A percentile compares a stretch with the other conserved stretches of the same genome.
Evolutionary conservation across 441 rosid genomes (phyloP).

Genomic region (Macaranga tanarius): DNA sequence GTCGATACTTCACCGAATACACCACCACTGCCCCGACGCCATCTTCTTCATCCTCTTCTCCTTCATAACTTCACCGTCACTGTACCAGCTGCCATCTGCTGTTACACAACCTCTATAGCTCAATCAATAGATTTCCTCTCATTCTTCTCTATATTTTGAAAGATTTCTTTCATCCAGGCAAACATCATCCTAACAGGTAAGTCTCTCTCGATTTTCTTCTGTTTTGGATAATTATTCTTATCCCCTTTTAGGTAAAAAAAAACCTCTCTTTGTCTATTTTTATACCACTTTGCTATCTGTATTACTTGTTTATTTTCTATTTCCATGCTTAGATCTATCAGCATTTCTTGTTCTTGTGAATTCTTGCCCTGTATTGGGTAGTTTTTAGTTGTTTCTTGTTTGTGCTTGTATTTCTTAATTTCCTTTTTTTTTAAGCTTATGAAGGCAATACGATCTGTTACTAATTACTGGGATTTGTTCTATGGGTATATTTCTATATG

Average conservation of each 20-base stretch:
- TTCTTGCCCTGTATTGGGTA: neutral
- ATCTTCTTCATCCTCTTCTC: too few species aligned
- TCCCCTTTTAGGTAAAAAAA: slow-evolving; percentile 25
- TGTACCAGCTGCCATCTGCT: too few species aligned
- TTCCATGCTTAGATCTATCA: slow-evolving; percentile 7
- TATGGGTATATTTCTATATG: neutral
- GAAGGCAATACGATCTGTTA: too few species aligned
- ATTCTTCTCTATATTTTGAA: too few species aligned
- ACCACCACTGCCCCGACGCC: too few species aligned
- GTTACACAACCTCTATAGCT: too few species aligned
- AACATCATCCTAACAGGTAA: too few species aligned
- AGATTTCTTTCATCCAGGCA: too few species aligned
- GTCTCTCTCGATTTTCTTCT: too few species aligned
- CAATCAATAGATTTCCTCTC: too few species aligned
- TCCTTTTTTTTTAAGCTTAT: neutral
- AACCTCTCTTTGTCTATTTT: slow-evolving; percentile 3
- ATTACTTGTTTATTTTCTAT: neutral
- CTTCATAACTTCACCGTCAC: neutral
- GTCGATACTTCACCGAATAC: too few species aligned
- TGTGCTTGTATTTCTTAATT: neutral
- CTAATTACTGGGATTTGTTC: neutral
- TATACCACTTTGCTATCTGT: neutral
- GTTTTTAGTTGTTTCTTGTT: neutral
- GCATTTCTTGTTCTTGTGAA: slow-evolving; percentile 3
- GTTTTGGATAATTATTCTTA: neutral